phyloP scores from a whole-genome alignment of 176 grass and related monocot genomes.

The Phoenix roebelenii region DNA sequence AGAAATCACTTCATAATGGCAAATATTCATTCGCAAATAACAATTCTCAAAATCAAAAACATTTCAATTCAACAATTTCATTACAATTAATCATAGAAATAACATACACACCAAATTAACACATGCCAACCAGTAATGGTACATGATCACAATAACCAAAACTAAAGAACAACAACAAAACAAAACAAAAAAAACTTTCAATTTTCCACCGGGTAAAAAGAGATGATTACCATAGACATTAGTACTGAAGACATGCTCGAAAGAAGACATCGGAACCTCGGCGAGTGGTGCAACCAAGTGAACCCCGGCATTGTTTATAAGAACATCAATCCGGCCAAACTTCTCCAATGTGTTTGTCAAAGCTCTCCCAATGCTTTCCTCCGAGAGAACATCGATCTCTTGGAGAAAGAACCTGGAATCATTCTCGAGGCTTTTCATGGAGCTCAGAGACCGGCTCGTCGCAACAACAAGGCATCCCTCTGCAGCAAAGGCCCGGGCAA shows the following conservation, averaged over 20 bases:
- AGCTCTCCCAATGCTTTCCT: conserved; percentile 34
- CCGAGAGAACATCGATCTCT: conserved; percentile 61
- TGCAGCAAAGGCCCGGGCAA: conserved; percentile 52
- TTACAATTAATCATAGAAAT: no score
- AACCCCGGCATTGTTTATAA: conserved; percentile 88
- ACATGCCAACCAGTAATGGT: no score
- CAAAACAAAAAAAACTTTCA: no score
- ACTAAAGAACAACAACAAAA: no score
- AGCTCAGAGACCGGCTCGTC: conserved; percentile 52
- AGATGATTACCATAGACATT: conserved; percentile 62
- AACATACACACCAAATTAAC: no score
- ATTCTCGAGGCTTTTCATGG: conserved; percentile 55
- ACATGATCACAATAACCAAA: no score
- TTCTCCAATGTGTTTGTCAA: conserved; percentile 35
- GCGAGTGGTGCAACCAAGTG: conserved; percentile 82
- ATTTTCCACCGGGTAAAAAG: no score
- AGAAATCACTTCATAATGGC: no score
- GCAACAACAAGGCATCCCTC: conserved; percentile 67
- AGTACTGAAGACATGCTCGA: conserved; percentile 62
- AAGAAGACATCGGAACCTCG: conserved; percentile 59
- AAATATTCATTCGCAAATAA: no score
- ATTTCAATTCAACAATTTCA: no score
- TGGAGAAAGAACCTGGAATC: conserved; percentile 40
- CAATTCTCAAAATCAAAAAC: no score
- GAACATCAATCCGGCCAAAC: conserved; percentile 63